Base-by-base conservation (phyloP, 169 alveolate genomes). In the Eimeria zaria region DNA sequence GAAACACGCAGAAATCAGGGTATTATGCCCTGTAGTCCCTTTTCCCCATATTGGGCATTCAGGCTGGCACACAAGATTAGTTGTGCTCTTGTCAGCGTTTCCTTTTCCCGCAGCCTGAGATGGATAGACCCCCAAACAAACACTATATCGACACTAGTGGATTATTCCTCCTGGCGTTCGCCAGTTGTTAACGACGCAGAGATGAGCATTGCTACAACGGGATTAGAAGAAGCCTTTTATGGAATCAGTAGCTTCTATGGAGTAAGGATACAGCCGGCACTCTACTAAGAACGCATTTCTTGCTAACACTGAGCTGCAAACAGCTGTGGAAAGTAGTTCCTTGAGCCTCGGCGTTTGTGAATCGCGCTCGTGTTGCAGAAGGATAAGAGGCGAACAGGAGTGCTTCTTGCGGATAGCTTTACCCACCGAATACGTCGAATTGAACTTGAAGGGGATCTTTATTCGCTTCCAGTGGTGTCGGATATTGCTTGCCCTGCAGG, bases 351-450 rank as follows among this genome's bases (percentile, higher is more conserved):
- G 83, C 55, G 1, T 1, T 39, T 36, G 83, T 33, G 24, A 36
- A 0, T 44, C 33, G 9, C 53, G 51, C 18, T 27, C 83, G 27
- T 18, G 81, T 85, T 33, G 48, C 62, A 87, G 94, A 12, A 5
- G 36, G 48, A n/a, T 11, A 27, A 41, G 64, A 87, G 44, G 46
- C 94, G 83, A 62, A 87, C 84, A 27, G 94, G 94, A 20, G 83
- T 87, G 67, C 78, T 87, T 8, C 83, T 87, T 8, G 94, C 94
- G 20, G 94, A 87, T 60, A 87, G 94, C 67, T 87, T 64, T 11
- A 60, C 71, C n/a, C 94, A 87, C 94, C 83, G 94, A 41, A 64
- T 87, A 60, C 94, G 94, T 69, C 94, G 94, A 0, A 62, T 87
- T 44, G 94, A 87, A 9, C 41, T 87, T 16, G 69, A 44, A n/a